These are phyloP conservation scores for Pseudocercospora musae DNA, from an alignment of 2,329 filamentous ascomycete genomes.

Conservation along the genomic window DNA sequence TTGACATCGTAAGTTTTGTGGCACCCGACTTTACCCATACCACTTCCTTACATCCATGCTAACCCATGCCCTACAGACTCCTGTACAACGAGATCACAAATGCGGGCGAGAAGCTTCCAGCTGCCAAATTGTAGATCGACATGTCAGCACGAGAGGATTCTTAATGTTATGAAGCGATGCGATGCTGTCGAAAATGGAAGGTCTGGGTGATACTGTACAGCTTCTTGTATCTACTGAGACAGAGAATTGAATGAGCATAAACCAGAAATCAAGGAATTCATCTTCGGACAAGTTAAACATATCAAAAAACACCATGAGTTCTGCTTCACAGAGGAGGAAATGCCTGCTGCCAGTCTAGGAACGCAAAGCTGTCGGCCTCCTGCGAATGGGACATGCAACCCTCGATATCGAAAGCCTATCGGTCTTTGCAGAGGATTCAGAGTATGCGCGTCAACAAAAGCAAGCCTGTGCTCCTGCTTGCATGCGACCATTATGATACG, in stretches of 20 bases:
- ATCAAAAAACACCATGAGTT: no score
- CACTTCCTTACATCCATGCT: not conserved
- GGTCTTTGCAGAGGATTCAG: not conserved
- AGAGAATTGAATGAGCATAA: not conserved
- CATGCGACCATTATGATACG: no score
- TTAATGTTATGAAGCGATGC: not conserved
- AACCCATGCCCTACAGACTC: constrained; percentile 51
- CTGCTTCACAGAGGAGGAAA: no score
- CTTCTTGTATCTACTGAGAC: not conserved
- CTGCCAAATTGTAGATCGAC: constrained; percentile 41
- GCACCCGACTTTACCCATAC: not conserved
- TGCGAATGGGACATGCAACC: not conserved
- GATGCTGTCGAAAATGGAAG: not conserved
- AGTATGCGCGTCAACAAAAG: no score
- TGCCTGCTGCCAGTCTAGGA: not conserved
- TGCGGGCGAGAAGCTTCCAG: constrained; percentile 60
- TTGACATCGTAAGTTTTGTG: constrained; percentile 71
- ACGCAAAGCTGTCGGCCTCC: not conserved
- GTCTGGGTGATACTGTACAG: not conserved
- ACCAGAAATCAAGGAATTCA: not conserved
- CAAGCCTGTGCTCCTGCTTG: no score
- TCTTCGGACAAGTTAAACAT: not conserved
- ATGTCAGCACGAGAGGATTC: not conserved
- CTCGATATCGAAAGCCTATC: not conserved
- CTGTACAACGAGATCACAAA: constrained; percentile 86